Conservation (phyloP, 1,284 basidiomycete genomes). For the Papiliotrema fonsecae region DNA sequence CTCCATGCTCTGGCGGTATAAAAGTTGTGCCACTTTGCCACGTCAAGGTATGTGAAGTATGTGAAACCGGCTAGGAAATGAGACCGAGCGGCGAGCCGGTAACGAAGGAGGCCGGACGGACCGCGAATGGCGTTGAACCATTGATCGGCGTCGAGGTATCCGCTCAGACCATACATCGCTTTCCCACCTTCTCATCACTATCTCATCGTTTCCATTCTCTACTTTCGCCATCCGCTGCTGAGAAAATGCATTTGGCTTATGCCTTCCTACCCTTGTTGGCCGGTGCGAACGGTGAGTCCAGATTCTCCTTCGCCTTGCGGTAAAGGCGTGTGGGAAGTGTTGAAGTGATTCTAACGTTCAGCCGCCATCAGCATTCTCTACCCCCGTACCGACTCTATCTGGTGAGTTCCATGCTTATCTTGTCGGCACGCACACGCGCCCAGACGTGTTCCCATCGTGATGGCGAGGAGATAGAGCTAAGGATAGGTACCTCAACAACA, state of each 20-base stretch:
- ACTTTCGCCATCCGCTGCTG: no score
- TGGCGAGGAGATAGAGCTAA: background rate
- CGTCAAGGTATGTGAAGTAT: no score
- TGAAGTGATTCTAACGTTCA: constrained; percentile 4
- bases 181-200: background rate
- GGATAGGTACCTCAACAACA: constrained; percentile 40
- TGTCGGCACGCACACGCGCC: background rate
- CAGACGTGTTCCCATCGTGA: background rate
- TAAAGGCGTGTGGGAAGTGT: background rate
- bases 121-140: no score
- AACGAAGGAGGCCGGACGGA: no score
- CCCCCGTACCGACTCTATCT: constrained; percentile 30
- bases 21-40: no score
- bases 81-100: no score
- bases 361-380: constrained; percentile 35
- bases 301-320: background rate
- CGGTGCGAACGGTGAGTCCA: constrained; percentile 3
- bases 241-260: background rate
- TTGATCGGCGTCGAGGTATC: no score
- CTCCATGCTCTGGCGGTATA: no score
- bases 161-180: background rate
- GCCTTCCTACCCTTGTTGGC: constrained; percentile 2
- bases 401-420: constrained; percentile 12
- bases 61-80: no score
- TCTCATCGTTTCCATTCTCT: background rate